A percentile compares a stretch with the other conserved stretches of the same genome.
phyloP scores from a whole-genome alignment of 2,329 filamentous ascomycete genomes.

The Fusarium compactum region DNA sequence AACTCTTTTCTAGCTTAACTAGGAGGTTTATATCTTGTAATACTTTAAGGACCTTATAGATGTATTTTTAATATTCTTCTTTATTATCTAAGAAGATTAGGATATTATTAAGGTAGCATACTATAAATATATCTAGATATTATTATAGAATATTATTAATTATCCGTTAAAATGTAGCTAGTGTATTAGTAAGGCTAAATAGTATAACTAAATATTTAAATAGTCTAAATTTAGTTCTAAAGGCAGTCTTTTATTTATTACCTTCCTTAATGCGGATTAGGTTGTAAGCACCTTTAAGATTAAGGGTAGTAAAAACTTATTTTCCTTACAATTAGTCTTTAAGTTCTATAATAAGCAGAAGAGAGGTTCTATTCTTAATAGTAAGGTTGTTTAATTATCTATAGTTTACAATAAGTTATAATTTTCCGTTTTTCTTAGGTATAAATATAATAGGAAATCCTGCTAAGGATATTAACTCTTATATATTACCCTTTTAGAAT shows the following conservation, averaged over 20 bases:
- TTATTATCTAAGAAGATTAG: constrained; percentile 38
- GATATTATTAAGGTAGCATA: constrained; percentile 40
- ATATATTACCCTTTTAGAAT: background rate
- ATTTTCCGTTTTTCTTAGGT: background rate
- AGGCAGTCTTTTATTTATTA: too few relatives aligned
- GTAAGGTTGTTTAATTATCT: too few relatives aligned
- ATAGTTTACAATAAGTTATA: too few relatives aligned
- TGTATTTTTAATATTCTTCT: constrained; percentile 34
- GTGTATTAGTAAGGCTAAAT: background rate
- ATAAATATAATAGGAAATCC: background rate
- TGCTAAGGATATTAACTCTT: background rate
- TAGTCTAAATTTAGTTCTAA: background rate
- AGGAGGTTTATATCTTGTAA: constrained; percentile 31
- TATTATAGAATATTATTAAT: constrained; percentile 35
- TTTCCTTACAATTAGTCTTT: background rate
- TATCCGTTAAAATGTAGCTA: constrained; percentile 34
- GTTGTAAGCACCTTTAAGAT: too few relatives aligned
- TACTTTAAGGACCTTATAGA: constrained; percentile 27
- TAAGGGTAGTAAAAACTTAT: too few relatives aligned
- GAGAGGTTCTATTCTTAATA: background rate
- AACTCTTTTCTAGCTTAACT: background rate
- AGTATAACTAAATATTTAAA: background rate
- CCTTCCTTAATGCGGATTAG: too few relatives aligned
- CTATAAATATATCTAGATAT: constrained; percentile 37
- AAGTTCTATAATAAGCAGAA: background rate